phyloP scores from a whole-genome alignment of 2,329 filamentous ascomycete genomes.

The Sodiomyces alkalinus region DNA sequence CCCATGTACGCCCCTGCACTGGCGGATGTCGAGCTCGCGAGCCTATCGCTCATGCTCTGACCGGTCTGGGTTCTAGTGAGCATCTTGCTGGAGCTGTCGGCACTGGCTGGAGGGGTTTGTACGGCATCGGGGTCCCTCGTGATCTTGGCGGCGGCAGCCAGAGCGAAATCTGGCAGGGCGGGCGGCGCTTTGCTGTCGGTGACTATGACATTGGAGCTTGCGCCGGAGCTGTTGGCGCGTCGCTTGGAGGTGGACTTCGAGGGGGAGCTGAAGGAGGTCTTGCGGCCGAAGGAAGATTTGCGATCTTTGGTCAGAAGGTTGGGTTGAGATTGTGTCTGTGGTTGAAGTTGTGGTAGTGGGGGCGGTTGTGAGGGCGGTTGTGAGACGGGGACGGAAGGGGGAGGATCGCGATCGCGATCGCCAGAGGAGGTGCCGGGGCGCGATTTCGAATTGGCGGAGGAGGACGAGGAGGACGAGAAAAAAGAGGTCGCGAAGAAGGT shows the following conservation, averaged over 20 bases:
- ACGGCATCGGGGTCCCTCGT: conserved; percentile 15
- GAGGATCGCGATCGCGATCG: too few relatives aligned
- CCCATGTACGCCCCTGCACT: conserved; percentile 15
- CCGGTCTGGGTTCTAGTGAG: conserved; percentile 23
- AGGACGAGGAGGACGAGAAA: conserved; percentile 16
- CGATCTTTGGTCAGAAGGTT: conserved; percentile 27
- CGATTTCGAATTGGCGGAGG: conserved; percentile 13
- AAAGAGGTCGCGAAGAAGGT: conserved; percentile 21
- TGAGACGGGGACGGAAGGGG: conserved; percentile 5
- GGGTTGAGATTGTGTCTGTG: conserved; percentile 10
- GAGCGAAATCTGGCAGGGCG: conserved; percentile 37
- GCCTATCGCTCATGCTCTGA: conserved; percentile 14
- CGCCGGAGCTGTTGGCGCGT: conserved; percentile 25
- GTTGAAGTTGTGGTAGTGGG: conserved; percentile 5
- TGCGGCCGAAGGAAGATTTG: conserved; percentile 37
- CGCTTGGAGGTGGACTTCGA: conserved; percentile 14
- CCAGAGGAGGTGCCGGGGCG: conserved; percentile 9
- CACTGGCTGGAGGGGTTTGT: conserved; percentile 11
- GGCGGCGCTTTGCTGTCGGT: conserved; percentile 33
- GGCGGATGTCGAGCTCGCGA: conserved; percentile 13
- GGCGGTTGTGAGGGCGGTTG: conserved; percentile 7
- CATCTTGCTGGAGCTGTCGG: conserved; percentile 27
- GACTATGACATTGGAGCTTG: conserved; percentile 21
- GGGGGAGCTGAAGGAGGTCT: conserved; percentile 32
- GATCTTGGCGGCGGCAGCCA: conserved; percentile 31